phyloP scores from a whole-genome alignment of 352 stramenopile species.

The Phytophthora cryptogea region DNA sequence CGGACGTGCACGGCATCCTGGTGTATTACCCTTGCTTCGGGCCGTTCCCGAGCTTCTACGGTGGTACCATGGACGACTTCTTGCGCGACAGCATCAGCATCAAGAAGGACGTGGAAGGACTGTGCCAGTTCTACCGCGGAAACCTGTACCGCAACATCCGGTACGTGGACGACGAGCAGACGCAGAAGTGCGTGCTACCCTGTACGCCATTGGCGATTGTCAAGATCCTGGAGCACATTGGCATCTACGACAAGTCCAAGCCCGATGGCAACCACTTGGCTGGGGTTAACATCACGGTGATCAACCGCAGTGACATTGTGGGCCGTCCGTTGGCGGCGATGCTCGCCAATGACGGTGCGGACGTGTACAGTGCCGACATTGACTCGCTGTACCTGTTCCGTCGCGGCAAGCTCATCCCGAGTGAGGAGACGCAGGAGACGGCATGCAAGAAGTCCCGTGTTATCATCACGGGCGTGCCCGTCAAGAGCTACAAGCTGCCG shows the following conservation, averaged over 20 bases:
- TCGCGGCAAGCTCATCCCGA: slow-evolving; percentile 89
- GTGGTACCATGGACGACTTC: slow-evolving; percentile 97
- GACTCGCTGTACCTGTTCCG: slow-evolving; percentile 96
- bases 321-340: slow-evolving; percentile 94
- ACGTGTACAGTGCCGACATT: slow-evolving; percentile 96
- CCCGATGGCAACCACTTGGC: slow-evolving; percentile 66
- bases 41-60: slow-evolving; percentile 95
- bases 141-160: slow-evolving; percentile 98
- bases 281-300: slow-evolving; percentile 93
- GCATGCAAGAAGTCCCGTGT: slow-evolving; percentile 91
- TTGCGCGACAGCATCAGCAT: slow-evolving; percentile 95
- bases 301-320: slow-evolving; percentile 98
- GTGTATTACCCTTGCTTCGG: slow-evolving; percentile 99
- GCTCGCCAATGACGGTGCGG: slow-evolving; percentile 94
- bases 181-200: slow-evolving; percentile 96
- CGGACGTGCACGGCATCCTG: slow-evolving; percentile 96
- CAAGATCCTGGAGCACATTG: slow-evolving; percentile 94
- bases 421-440: slow-evolving; percentile 83
- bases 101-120: slow-evolving; percentile 97
- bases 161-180: slow-evolving; percentile 90
- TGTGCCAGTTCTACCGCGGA: slow-evolving; percentile 96
- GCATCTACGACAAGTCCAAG: slow-evolving; percentile 82
- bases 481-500: slow-evolving; percentile 93
- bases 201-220: slow-evolving; percentile 97
- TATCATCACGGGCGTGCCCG: slow-evolving; percentile 95